Percentiles rank a stretch among this genome's conserved stretches.
phyloP scores from a whole-genome alignment of 2,329 filamentous ascomycete species.

The Teratosphaeria zuluensis region DNA sequence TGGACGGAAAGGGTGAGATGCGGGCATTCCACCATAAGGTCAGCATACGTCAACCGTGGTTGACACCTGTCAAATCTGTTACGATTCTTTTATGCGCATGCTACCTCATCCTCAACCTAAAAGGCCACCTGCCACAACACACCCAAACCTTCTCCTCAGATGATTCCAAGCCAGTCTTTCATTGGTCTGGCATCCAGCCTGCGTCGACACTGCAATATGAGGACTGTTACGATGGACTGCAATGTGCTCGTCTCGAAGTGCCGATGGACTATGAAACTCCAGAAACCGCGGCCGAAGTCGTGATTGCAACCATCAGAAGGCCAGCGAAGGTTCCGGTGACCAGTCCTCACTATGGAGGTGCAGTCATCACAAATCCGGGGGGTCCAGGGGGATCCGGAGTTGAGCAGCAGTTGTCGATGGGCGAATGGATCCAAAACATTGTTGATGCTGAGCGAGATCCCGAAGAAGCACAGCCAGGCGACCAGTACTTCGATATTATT shows the following conservation, averaged over 20 bases:
- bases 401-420: constrained; percentile 18
- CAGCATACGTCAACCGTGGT: not conserved
- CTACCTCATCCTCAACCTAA: not conserved
- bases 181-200: constrained; percentile 7
- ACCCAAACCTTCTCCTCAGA: not conserved
- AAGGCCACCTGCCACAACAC: not conserved
- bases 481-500: constrained; percentile 34
- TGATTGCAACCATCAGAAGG: constrained; percentile 36
- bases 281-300: constrained; percentile 26
- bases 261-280: constrained; percentile 38
- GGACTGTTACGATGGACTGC: constrained; percentile 34
- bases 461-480: constrained; percentile 7
- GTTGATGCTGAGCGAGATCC: constrained; percentile 9
- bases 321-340: constrained; percentile 34
- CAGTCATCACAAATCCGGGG: constrained; percentile 33
- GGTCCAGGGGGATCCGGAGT: constrained; percentile 35
- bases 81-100: not conserved
- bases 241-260: constrained; percentile 41
- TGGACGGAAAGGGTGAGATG: not conserved
- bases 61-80: not conserved
- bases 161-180: constrained; percentile 2
- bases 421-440: constrained; percentile 8
- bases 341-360: constrained; percentile 31
- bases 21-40: not conserved
- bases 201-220: constrained; percentile 8